These are phyloP conservation scores for Pyricularia pennisetigena DNA, from an alignment of 2,329 filamentous ascomycete species.

Conservation along the genomic window DNA sequence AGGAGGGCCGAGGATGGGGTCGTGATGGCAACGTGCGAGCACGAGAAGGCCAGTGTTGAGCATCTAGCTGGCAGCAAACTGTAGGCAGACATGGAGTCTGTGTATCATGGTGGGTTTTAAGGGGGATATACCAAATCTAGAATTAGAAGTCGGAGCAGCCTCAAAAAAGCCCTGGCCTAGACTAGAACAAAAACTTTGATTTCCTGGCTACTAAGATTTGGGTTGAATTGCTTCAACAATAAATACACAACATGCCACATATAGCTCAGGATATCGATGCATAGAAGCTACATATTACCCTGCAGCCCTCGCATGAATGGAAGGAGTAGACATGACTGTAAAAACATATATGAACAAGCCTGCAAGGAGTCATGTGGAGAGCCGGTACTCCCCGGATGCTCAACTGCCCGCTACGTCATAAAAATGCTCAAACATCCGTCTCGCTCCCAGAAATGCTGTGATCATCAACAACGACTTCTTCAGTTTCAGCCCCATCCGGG, in stretches of 20 bases:
- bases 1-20: conserved; percentile 39
- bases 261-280: too few species aligned
- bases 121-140: too few species aligned
- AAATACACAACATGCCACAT: too few species aligned
- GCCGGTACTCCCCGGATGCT: neutral
- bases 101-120: neutral
- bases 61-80: conserved; percentile 13
- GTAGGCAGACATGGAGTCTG: neutral
- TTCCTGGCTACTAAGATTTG: neutral
- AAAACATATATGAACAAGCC: too few species aligned
- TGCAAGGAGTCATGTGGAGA: too few species aligned
- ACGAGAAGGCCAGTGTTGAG: conserved; percentile 56
- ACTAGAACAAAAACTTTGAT: neutral
- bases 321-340: too few species aligned
- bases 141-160: neutral
- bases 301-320: too few species aligned
- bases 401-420: neutral
- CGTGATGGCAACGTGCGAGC: conserved; percentile 49
- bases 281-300: too few species aligned
- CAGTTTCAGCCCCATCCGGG: neutral
- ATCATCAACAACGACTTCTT: neutral
- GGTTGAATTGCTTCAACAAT: neutral
- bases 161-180: neutral
- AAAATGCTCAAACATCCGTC: neutral
- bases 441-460: neutral